A percentile compares a stretch with the other conserved stretches of the same genome.
phyloP scores from a whole-genome alignment of 768 basidiomycete species.

The Termitomyces sp. region DNA sequence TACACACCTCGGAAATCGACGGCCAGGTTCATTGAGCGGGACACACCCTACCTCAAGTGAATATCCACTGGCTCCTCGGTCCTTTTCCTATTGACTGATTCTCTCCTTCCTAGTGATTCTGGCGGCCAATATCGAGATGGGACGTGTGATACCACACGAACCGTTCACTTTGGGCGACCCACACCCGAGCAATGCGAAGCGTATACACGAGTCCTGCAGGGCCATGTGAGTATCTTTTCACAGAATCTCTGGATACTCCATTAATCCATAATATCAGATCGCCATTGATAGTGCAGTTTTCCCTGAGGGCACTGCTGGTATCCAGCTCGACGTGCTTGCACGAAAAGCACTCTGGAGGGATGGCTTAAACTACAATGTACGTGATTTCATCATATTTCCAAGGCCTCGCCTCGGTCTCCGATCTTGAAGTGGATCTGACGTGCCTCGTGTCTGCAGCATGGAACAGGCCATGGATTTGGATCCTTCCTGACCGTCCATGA shows the following conservation, averaged over 20 bases:
- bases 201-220: constrained; percentile 93
- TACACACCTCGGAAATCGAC: constrained; percentile 74
- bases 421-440: constrained; percentile 8
- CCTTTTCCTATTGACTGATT: not conserved
- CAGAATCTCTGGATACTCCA: constrained; percentile 19
- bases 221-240: constrained; percentile 67
- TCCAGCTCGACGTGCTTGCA: constrained; percentile 85
- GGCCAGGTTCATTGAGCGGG: constrained; percentile 72
- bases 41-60: constrained; percentile 88
- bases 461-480: constrained; percentile 90
- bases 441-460: constrained; percentile 53
- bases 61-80: constrained; percentile 26
- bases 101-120: constrained; percentile 63
- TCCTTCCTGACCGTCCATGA: constrained; percentile 86
- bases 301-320: constrained; percentile 86
- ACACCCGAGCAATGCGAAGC: constrained; percentile 86
- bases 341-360: constrained; percentile 86
- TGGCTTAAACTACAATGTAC: constrained; percentile 74
- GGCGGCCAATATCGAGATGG: constrained; percentile 90
- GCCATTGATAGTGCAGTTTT: constrained; percentile 89
- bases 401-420: constrained; percentile 7
- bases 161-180: constrained; percentile 85
- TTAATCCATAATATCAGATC: constrained; percentile 50
- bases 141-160: constrained; percentile 83
- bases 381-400: constrained; percentile 22